Evolutionary conservation across 2,329 filamentous ascomycete genomes (phyloP).

Genomic region (Colletotrichum gloeosporioides): DNA sequence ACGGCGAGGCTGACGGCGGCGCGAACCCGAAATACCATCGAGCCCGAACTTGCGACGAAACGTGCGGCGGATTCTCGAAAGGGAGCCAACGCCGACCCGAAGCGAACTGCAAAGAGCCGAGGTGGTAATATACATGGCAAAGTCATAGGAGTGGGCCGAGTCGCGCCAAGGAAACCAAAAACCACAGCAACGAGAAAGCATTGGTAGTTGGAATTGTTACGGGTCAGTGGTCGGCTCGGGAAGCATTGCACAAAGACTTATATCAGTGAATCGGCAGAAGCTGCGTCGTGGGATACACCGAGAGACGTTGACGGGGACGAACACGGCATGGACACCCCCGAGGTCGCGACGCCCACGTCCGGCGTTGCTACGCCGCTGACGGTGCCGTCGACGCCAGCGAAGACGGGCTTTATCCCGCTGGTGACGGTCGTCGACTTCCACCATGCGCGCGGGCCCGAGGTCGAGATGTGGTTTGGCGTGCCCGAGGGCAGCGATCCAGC

Average conservation of each 20-base stretch:
- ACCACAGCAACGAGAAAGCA: neutral
- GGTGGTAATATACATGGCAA: constrained; percentile 7
- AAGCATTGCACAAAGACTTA: neutral
- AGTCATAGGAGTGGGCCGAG: constrained; percentile 15
- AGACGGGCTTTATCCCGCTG: constrained; percentile 64
- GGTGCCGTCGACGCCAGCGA: constrained; percentile 26
- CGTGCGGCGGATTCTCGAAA: neutral
- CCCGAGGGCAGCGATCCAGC: constrained; percentile 79
- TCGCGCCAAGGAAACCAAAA: constrained; percentile 11
- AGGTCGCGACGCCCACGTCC: constrained; percentile 14
- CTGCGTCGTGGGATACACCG: neutral
- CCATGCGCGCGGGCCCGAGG: constrained; percentile 87
- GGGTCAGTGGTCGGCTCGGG: neutral
- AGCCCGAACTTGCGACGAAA: constrained; percentile 5
- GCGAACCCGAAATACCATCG: neutral
- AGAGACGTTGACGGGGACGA: neutral
- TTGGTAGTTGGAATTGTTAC: neutral
- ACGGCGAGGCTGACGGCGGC: neutral
- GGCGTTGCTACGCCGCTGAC: constrained; percentile 15
- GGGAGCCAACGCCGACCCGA: neutral
- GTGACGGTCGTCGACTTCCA: constrained; percentile 85
- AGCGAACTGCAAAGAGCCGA: neutral
- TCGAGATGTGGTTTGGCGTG: constrained; percentile 88
- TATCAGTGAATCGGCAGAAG: neutral
- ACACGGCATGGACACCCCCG: constrained; percentile 16